Percentiles rank a stretch among this genome's conserved stretches.
These are phyloP conservation scores for Amoebophrya sp. DNA, from an alignment of 169 alveolate genomes.

Conservation along the genomic window DNA sequence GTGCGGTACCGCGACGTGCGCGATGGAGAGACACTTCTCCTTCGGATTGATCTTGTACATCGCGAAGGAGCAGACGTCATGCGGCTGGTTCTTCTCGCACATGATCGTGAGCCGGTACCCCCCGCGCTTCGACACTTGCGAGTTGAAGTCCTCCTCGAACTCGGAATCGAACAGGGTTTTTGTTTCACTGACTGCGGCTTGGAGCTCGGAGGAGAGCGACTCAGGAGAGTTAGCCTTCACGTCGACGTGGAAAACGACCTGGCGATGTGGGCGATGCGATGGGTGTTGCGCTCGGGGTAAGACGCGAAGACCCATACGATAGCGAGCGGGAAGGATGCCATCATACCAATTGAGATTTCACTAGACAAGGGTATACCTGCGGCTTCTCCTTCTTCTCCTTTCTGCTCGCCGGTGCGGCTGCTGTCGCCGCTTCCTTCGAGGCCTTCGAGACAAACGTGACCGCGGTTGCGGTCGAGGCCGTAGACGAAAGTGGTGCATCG, in stretches of 20 bases:
- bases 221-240: not conserved
- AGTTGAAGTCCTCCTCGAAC: not conserved
- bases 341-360: not conserved
- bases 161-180: not conserved
- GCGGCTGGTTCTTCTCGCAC: not conserved
- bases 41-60: not conserved
- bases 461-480: too few species aligned
- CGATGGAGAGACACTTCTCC: not conserved
- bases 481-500: too few species aligned
- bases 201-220: not conserved
- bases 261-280: not conserved
- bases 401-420: too few species aligned
- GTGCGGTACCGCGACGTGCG: not conserved
- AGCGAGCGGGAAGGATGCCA: too few species aligned
- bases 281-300: not conserved
- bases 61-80: not conserved
- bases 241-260: not conserved
- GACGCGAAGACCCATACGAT: too few species aligned
- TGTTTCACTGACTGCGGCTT: not conserved
- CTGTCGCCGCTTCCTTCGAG: too few species aligned
- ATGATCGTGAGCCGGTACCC: not conserved
- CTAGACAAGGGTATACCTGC: not conserved
- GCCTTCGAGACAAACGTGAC: too few species aligned
- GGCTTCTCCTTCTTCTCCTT: too few species aligned
- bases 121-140: not conserved